Evolutionary conservation across 495 filamentous ascomycete species (phyloP), one percentile per base, ranked within the genome.

Genomic region (Penicillium bialowiezense): DNA sequence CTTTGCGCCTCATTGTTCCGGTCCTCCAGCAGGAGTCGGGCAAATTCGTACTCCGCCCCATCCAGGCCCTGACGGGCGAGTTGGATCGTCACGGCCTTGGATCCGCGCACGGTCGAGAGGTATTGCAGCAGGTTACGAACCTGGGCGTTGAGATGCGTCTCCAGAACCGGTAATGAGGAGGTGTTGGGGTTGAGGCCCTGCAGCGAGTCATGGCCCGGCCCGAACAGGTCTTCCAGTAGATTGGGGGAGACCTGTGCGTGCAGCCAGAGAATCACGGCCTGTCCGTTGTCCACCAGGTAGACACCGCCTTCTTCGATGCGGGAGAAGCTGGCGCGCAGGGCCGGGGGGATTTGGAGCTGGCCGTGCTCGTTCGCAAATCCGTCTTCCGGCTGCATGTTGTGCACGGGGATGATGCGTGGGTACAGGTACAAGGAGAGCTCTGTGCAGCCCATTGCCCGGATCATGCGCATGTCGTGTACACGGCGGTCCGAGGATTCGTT

Each of bases 241-340:
- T 97, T 96, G 14, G 82, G 84, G 13, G 80, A 84, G 42, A 87
- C 84, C 44, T 82, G 78, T 3, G 73, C 62, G 52, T 99, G 93
- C 53, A 97, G 73, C 93, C 93, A 99, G 19, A 99, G 73, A 24
- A 97, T 75, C 52, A 88, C 85, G 44, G 85, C 79, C 67, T 97
- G 95, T 4, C 95, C 93, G 64, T 97, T 96, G 60, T 99, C 93
- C n/a, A 97, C 84, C 10, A 99, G 68, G 65, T 97, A 99, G n/a
- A 84, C 95, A 34, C 95, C 95, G 37, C 93, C 93, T 50, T 95
- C 89, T 70, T 97, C 92, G 49, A 96, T 84, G 31, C 88, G 82
- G 21, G 88, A 83, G 70, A 91, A 97, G 7, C 86, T 90, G n/a
- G 90, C 85, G n/a, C 93, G 87, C 33, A 84, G 64, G 6, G 66